These are phyloP conservation scores for Posidonia australis DNA, from an alignment of 106 monocot genomes.

Conservation along the genomic window DNA sequence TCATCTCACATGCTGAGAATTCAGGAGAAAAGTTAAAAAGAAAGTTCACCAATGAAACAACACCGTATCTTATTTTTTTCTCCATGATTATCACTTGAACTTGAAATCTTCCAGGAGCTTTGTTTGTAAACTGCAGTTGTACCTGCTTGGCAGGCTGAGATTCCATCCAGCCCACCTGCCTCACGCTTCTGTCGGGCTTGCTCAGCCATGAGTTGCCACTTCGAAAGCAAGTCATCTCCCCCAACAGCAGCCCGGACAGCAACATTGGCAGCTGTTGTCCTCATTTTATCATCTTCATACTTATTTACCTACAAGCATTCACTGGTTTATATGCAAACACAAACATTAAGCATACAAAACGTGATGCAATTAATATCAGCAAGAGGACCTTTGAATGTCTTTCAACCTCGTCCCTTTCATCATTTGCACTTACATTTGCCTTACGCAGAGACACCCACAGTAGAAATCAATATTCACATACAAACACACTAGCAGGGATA, in stretches of 20 bases:
- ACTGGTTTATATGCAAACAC: neutral
- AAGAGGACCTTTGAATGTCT: slow-evolving; percentile 44
- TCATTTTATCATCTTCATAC: slow-evolving; percentile 82
- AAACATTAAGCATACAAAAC: neutral
- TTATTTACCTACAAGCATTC: slow-evolving; percentile 38
- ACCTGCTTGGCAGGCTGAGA: slow-evolving; percentile 12
- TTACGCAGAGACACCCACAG: slow-evolving; percentile 22
- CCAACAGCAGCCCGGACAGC: slow-evolving; percentile 81
- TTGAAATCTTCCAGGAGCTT: slow-evolving; percentile 6
- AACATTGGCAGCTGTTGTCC: slow-evolving; percentile 87
- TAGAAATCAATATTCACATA: too few species aligned
- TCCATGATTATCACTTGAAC: slow-evolving; percentile 22
- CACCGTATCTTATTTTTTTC: slow-evolving; percentile 19
- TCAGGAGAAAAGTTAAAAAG: neutral
- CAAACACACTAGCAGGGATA: neutral
- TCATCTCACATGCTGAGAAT: too few species aligned
- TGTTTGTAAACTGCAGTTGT: slow-evolving; percentile 13
- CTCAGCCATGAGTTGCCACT: slow-evolving; percentile 96
- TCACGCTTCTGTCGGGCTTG: slow-evolving; percentile 82
- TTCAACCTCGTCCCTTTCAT: slow-evolving; percentile 65
- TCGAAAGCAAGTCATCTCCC: slow-evolving; percentile 76
- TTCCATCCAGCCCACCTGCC: slow-evolving; percentile 33
- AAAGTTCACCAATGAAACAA: slow-evolving; percentile 18
- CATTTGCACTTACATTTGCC: slow-evolving; percentile 32
- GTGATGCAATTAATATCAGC: slow-evolving; percentile 12